phyloP scores from a whole-genome alignment of 163 green algal genomes.

The Chlorella variabilis region DNA sequence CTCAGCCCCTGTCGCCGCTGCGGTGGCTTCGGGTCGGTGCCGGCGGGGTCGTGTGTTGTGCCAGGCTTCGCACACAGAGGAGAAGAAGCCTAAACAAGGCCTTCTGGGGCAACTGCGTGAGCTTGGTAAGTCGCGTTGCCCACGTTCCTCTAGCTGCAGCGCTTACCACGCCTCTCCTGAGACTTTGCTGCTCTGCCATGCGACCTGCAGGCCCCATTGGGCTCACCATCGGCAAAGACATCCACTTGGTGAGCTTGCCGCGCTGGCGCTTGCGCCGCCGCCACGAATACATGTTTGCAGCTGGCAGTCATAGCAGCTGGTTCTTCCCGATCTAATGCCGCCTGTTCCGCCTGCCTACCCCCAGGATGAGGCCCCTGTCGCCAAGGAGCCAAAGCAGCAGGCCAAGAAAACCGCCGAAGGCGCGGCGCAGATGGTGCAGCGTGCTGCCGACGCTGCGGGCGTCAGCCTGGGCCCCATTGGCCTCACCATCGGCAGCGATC shows the following conservation, averaged over 20 bases:
- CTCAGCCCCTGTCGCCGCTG: not conserved
- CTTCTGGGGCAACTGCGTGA: not conserved
- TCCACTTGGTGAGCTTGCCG: conserved; percentile 31
- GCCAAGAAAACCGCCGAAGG: not conserved
- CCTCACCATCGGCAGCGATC: conserved; percentile 56
- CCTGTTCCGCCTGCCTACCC: not conserved
- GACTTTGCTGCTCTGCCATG: no score
- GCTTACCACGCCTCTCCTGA: no score
- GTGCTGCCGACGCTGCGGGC: conserved; percentile 32
- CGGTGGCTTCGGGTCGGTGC: not conserved
- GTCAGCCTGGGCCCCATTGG: conserved; percentile 79
- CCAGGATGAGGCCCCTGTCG: no score
- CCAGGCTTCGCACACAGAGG: not conserved
- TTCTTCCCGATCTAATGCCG: no score
- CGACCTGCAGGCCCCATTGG: conserved; percentile 69
- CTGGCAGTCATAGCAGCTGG: no score
- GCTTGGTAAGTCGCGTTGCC: not conserved
- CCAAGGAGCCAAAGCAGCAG: not conserved
- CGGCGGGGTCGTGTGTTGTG: not conserved
- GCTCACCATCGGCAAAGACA: conserved; percentile 58
- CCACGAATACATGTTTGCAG: not conserved
- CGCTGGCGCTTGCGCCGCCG: not conserved
- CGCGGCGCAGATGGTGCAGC: not conserved
- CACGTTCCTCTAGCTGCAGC: not conserved
- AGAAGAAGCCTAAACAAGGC: not conserved